Evolutionary conservation across 2,329 filamentous ascomycete genomes (phyloP).

Genomic region (Curvularia eragrostidis): DNA sequence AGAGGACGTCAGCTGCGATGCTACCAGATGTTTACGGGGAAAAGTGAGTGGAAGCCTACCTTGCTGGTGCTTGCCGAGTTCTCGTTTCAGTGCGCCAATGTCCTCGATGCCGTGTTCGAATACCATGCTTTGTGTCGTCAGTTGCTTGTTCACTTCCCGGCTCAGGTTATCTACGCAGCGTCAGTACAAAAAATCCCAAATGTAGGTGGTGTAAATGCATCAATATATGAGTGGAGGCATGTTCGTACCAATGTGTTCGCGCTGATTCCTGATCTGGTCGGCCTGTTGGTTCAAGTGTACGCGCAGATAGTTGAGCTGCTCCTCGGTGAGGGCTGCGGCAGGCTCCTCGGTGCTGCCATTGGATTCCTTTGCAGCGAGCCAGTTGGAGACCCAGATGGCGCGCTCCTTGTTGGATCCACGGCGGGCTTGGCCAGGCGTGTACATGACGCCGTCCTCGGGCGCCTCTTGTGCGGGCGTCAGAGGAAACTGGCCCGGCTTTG

Average conservation of each 20-base stretch:
- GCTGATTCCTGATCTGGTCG: constrained; percentile 86
- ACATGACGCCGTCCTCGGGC: constrained; percentile 60
- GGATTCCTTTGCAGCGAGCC: constrained; percentile 62
- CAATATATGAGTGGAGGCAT: neutral
- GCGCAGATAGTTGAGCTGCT: constrained; percentile 82
- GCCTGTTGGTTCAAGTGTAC: constrained; percentile 95
- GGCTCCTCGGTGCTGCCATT: constrained; percentile 55
- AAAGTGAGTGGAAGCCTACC: constrained; percentile 3
- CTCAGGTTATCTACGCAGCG: constrained; percentile 71
- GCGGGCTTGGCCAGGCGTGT: constrained; percentile 44
- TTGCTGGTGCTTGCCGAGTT: constrained; percentile 92
- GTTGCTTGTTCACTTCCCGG: constrained; percentile 83
- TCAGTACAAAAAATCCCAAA: neutral
- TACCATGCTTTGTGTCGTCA: constrained; percentile 81
- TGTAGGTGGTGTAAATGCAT: neutral
- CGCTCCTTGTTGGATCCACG: constrained; percentile 47
- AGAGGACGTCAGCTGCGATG: constrained; percentile 80
- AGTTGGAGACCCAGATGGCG: constrained; percentile 57
- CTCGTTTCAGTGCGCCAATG: constrained; percentile 86
- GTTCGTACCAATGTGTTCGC: constrained; percentile 70
- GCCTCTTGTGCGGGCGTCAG: constrained; percentile 79
- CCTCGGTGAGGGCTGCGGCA: constrained; percentile 70
- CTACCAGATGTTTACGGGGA: neutral
- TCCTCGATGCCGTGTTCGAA: constrained; percentile 82
- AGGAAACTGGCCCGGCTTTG: constrained; percentile 66